Conservation (phyloP, 139 green algal species). For the Chlamydomonas sp. region DNA sequence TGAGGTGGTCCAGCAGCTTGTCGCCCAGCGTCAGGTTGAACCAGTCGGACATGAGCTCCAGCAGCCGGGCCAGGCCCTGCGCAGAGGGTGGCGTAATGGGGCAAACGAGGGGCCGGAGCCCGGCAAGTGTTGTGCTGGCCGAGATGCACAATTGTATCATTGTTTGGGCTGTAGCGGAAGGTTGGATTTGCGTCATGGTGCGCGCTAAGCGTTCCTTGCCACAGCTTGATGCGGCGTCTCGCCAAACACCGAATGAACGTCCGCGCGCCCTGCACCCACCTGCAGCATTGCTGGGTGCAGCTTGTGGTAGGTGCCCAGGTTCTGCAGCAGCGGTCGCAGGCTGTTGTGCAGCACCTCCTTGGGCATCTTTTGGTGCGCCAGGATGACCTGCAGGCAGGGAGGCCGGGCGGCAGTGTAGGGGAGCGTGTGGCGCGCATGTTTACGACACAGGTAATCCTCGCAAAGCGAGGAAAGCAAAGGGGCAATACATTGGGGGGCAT, state of each 20-base stretch:
- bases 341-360: constrained; percentile 80
- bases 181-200: too few relatives aligned
- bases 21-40: constrained; percentile 97
- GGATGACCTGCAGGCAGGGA: constrained; percentile 34
- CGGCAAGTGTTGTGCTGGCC: not conserved
- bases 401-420: too few relatives aligned
- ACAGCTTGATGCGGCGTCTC: not conserved
- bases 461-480: too few relatives aligned
- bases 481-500: too few relatives aligned
- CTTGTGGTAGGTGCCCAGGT: constrained; percentile 84
- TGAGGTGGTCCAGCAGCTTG: constrained; percentile 95
- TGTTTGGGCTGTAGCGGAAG: too few relatives aligned
- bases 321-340: constrained; percentile 89
- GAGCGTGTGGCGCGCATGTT: too few relatives aligned
- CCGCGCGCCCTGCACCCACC: not conserved
- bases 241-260: too few relatives aligned
- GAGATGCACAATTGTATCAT: not conserved
- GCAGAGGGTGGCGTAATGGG: not conserved
- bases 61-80: constrained; percentile 75
- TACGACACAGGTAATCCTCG: too few relatives aligned
- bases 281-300: constrained; percentile 52
- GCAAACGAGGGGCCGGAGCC: not conserved
- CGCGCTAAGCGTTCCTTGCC: not conserved
- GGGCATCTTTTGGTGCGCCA: constrained; percentile 55
- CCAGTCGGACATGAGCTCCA: constrained; percentile 88